Evolutionary conservation across 805 yeast species (phyloP), one percentile per base, ranked within the genome.

Genomic region (Yarrowia osloensis): DNA sequence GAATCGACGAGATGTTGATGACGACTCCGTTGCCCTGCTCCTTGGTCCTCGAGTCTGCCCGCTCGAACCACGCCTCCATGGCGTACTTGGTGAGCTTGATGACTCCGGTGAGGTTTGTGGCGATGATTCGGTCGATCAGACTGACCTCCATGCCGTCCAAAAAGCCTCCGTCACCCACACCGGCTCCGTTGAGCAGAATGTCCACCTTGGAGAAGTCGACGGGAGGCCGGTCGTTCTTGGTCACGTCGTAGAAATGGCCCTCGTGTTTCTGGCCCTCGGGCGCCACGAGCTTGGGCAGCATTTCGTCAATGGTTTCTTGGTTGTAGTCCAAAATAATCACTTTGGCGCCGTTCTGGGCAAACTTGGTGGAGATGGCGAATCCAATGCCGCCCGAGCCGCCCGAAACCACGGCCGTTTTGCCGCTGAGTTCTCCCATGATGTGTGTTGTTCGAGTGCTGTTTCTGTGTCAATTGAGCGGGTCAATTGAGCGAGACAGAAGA

Each of bases 1-100:
- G 77, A 13, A 88, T 81, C 0, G 96, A 89, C 2, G 94, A 84
- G 0, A 91, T 76, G 72, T 88, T 90, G 35, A 90, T 73, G 15
- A 91, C 84, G 22, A 77, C 72, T 17, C 79, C 73, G 28, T 57
- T 57, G 11, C 50, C 65, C 47, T 39, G 50, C 13, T 13, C 39
- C 21, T 57, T 57, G 44, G 61, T 15, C 3, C 61, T 31, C 3
- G 29, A 22, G n/a, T 54, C 61, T 5, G 33, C 29, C 6, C 74
- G 76, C 68, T 78, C 72, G 61, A 87, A 67, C 85, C 90, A 83
- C 0, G 84, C 79, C 67, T 79, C 80, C 3, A 83, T 73, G 8
- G 88, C 80, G 3, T 83, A 61, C 69, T 84, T 86, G 29, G 89
- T 79, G 37, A 89, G 72, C 2, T 87, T 70, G 1, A 90, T 86